These are phyloP conservation scores for Plasmodium gonderi DNA, from an alignment of 169 alveolate genomes.

Conservation along the genomic window DNA sequence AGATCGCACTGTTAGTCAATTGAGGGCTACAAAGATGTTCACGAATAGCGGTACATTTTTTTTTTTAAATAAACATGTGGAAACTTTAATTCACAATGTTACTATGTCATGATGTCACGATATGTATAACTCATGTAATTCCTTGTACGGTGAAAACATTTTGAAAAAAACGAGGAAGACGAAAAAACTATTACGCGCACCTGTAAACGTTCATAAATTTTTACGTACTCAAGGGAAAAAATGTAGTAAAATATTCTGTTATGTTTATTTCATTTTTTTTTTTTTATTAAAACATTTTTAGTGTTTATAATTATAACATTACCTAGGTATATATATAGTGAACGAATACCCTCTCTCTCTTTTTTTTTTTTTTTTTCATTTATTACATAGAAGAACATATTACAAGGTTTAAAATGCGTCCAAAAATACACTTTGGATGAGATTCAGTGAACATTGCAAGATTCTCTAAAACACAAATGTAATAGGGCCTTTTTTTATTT, in stretches of 20 bases:
- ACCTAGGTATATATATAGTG: no score
- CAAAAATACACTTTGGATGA: no score
- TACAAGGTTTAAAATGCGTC: no score
- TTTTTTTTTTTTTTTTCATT: no score
- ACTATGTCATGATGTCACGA: not conserved
- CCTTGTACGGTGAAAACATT: not conserved
- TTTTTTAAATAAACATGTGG: not conserved
- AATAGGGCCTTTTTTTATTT: no score
- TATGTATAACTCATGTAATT: no score
- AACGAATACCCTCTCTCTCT: no score
- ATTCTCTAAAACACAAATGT: no score
- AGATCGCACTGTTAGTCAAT: not conserved
- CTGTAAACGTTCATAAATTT: not conserved
- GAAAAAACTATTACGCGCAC: not conserved
- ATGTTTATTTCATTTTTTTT: not conserved
- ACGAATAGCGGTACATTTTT: not conserved
- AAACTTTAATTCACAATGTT: not conserved
- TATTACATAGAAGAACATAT: no score
- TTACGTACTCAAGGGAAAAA: not conserved
- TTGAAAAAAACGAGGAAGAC: not conserved
- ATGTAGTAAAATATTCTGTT: not conserved
- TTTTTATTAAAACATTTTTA: not conserved
- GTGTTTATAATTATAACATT: not conserved
- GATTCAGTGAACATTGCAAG: no score
- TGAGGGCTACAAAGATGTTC: not conserved